Conservation (phyloP, 331 rosid genomes). For the Quercus tomentella region DNA sequence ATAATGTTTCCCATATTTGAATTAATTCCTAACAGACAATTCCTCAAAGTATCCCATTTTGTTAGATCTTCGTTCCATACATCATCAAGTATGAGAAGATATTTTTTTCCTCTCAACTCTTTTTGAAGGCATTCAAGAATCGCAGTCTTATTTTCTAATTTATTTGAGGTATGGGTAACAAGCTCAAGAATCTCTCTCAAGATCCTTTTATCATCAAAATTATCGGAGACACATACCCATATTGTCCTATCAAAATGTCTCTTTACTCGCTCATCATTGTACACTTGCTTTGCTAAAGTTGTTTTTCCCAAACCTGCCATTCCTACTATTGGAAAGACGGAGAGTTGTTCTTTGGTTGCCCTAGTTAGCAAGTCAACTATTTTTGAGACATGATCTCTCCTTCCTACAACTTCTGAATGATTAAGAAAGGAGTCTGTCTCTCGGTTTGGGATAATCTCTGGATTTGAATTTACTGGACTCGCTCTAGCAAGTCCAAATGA, state of each 20-base stretch:
- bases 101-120: neutral
- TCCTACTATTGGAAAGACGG: neutral
- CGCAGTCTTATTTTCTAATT: neutral
- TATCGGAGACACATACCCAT: neutral
- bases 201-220: neutral
- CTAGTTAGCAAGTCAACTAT: neutral
- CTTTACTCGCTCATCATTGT: neutral
- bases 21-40: neutral
- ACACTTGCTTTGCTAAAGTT: neutral
- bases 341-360: neutral
- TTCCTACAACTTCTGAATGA: too few relatives aligned
- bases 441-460: too few relatives aligned
- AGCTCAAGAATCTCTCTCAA: too few relatives aligned
- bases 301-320: neutral
- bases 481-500: too few relatives aligned
- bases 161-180: neutral
- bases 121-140: neutral
- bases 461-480: too few relatives aligned
- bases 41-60: neutral
- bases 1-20: neutral
- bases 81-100: neutral
- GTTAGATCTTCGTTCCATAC: neutral
- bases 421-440: too few relatives aligned
- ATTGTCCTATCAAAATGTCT: neutral
- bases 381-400: neutral